Evolutionary conservation across 805 yeast genomes (phyloP).

Genomic region (Ogataea wickerhamii): DNA sequence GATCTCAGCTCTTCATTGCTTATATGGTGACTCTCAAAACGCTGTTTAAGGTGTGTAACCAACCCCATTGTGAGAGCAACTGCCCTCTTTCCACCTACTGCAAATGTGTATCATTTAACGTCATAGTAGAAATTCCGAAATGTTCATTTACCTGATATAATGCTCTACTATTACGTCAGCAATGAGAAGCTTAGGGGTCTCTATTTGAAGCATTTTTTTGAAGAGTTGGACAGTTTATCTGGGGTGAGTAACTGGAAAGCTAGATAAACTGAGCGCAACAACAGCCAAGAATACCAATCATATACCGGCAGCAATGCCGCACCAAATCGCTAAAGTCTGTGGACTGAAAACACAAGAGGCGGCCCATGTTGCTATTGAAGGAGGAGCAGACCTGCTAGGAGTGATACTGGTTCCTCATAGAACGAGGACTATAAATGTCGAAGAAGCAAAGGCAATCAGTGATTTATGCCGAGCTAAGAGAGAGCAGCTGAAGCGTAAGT

Average conservation of each 20-base stretch:
- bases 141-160: too few species aligned
- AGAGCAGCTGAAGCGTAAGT: slow-evolving; percentile 18
- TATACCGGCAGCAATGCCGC: too few species aligned
- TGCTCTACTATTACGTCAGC: too few species aligned
- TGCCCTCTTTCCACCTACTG: too few species aligned
- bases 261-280: too few species aligned
- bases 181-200: too few species aligned
- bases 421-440: slow-evolving; percentile 58
- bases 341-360: slow-evolving; percentile 70
- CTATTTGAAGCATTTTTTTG: too few species aligned
- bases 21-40: slow-evolving; percentile 7
- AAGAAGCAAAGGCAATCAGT: slow-evolving; percentile 46
- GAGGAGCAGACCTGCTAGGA: slow-evolving; percentile 78
- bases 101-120: too few species aligned
- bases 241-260: too few species aligned
- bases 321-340: slow-evolving; percentile 73
- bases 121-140: too few species aligned
- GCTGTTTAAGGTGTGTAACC: slow-evolving; percentile 16
- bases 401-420: slow-evolving; percentile 83
- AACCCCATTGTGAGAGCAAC: slow-evolving; percentile 26
- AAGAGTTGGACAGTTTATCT: too few species aligned
- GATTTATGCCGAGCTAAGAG: slow-evolving; percentile 23
- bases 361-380: slow-evolving; percentile 63
- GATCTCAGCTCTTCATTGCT: slow-evolving; percentile 1
- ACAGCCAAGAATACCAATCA: too few species aligned